Evolutionary conservation across 805 yeast genomes (phyloP).

Genomic region (Hanseniaspora occidentalis): DNA sequence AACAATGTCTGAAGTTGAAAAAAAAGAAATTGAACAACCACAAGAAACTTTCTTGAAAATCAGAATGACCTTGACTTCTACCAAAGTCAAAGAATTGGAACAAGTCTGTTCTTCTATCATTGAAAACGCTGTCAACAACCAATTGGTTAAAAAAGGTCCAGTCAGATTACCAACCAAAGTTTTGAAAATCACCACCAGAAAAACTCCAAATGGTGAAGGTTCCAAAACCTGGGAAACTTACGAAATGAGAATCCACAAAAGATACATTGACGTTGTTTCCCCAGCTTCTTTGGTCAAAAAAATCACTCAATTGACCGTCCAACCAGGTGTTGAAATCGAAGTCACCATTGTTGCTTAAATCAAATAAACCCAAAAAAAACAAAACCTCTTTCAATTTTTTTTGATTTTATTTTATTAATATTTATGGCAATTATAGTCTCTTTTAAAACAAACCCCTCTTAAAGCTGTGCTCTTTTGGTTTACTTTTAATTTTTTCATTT

Average conservation of each 20-base stretch:
- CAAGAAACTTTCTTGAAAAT: slow-evolving; percentile 85
- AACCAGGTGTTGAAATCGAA: slow-evolving; percentile 98
- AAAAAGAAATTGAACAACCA: slow-evolving; percentile 73
- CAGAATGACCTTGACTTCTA: slow-evolving; percentile 97
- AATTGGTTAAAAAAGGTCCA: slow-evolving; percentile 94
- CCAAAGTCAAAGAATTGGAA: slow-evolving; percentile 97
- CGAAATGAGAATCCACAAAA: slow-evolving; percentile 99
- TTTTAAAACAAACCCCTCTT: not conserved
- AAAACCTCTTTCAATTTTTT: slow-evolving; percentile 7
- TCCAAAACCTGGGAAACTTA: slow-evolving; percentile 99
- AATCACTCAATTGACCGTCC: slow-evolving; percentile 95
- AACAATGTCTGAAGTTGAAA: slow-evolving; percentile 67
- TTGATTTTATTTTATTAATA: not conserved
- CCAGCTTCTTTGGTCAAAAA: slow-evolving; percentile 82
- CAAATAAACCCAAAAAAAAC: not conserved
- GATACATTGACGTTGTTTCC: slow-evolving; percentile 96
- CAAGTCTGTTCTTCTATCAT: slow-evolving; percentile 87
- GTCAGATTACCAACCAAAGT: slow-evolving; percentile 99
- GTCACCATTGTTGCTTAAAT: slow-evolving; percentile 76
- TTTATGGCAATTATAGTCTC: not conserved
- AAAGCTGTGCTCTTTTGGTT: not conserved
- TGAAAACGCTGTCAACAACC: slow-evolving; percentile 70
- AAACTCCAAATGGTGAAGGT: slow-evolving; percentile 99
- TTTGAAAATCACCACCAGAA: slow-evolving; percentile 96
- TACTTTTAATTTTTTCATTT: not conserved